Evolutionary conservation across 306 rosid species (phyloP), one percentile per base, ranked within the genome.

Genomic region (Inga laurina): DNA sequence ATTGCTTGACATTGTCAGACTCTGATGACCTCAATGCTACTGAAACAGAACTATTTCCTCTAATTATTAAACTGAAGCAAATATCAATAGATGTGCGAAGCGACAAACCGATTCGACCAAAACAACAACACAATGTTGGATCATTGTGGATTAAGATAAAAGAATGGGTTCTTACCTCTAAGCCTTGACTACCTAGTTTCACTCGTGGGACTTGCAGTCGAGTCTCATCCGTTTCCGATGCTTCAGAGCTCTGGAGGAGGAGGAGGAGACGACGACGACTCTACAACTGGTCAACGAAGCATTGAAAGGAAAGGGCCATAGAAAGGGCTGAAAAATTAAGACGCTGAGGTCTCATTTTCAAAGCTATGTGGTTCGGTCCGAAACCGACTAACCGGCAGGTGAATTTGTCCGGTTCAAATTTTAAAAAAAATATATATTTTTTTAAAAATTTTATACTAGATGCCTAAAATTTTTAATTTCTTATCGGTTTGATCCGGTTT

Each of bases 101-200:
- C 59, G 41, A 56, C 44, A 22, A 72, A 51, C 24, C 24, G 12
- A 27, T 44, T 75, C 56, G 13, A 69, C 49, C 52, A 39, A 66
- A 67, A 18, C 22, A 16, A 0, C 11, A n/a, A 34, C 8, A 49
- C 1, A 18, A 67, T 43, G 3, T 1, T 65, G 59, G 41, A 51
- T 10, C 34, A 79, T 3, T 39, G 66, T n/a, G 72, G 4, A 41
- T 70, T 44, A 52, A 77, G 34, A 78, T 45, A 37, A 69, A 21
- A 21, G 22, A 34, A 72, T 11, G 8, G 44, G 59, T 7, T 10
- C 44, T 62, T 81, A 91, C 97, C 97, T 92, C 90, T 48, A 86
- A 81, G 82, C 82, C 30, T 27, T 27, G 30, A 27, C 30, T 27
- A 27, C 1, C 30, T 27, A 27, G 30, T 27, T 27, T 27, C 30